These are phyloP conservation scores for Eucalyptus victrix DNA, from an alignment of 345 rosid species.

Conservation along the genomic window DNA sequence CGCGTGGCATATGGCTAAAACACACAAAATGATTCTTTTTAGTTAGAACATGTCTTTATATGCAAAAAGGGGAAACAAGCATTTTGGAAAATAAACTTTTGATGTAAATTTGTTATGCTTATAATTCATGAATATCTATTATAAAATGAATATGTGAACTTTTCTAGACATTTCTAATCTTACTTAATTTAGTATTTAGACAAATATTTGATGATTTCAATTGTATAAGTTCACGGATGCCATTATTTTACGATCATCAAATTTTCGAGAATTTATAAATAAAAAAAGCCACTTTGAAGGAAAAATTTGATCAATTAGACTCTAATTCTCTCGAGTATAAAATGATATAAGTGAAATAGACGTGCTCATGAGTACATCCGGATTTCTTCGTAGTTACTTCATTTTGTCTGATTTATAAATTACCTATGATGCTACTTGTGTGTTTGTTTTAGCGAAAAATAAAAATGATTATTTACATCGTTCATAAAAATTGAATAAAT, in stretches of 20 bases:
- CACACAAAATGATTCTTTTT: not conserved
- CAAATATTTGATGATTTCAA: no score
- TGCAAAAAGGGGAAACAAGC: not conserved
- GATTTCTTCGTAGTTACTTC: not conserved
- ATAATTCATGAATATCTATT: not conserved
- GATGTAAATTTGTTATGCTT: not conserved
- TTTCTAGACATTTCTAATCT: not conserved
- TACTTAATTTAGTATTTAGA: not conserved
- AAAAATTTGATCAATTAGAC: not conserved
- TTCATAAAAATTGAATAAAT: no score
- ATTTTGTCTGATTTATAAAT: not conserved
- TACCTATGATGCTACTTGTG: accelerated
- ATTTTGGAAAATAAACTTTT: not conserved
- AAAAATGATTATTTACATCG: no score
- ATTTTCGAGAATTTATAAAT: no score
- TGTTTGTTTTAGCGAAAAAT: accelerated
- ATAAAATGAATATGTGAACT: not conserved
- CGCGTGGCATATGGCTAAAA: accelerated
- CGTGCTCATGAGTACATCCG: accelerated
- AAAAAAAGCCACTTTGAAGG: accelerated
- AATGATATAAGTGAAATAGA: not conserved
- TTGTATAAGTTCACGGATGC: accelerated
- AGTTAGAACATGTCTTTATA: no score
- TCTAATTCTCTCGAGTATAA: not conserved
- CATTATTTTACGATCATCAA: not conserved